Conservation (phyloP, 345 rosid species). For the Clausena lansium region DNA sequence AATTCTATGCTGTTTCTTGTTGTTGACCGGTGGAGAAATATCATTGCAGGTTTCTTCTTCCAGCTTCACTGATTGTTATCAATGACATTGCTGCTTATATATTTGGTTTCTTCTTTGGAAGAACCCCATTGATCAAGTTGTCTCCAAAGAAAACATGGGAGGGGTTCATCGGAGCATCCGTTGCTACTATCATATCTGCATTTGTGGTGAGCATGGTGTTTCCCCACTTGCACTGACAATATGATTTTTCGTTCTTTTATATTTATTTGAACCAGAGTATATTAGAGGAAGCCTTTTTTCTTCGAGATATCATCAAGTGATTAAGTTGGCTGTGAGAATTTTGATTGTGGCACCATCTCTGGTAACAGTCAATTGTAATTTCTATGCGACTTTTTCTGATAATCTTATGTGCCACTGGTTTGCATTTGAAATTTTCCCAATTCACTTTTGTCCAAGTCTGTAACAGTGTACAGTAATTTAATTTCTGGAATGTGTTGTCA, state of each 20-base stretch:
- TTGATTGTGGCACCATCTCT: background rate
- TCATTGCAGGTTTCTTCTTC: constrained; percentile 88
- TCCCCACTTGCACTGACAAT: background rate
- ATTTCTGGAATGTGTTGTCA: background rate
- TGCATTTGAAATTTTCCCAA: background rate
- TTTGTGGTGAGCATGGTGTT: constrained; percentile 57
- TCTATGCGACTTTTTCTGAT: background rate
- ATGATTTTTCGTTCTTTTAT: background rate
- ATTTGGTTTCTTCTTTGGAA: constrained; percentile 95
- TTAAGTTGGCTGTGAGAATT: background rate
- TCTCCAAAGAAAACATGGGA: constrained; percentile 99
- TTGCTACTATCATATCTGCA: constrained; percentile 86
- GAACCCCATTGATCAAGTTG: constrained; percentile 89
- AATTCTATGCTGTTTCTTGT: constrained; percentile 2
- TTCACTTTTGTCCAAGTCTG: background rate
- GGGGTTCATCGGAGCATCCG: constrained; percentile 93
- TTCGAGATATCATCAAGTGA: background rate
- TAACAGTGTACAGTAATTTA: background rate
- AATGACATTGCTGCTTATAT: constrained; percentile 88
- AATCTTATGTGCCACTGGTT: background rate
- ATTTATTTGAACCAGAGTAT: background rate
- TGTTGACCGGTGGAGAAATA: constrained; percentile 7
- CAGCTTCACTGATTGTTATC: constrained; percentile 92
- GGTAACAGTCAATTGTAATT: background rate
- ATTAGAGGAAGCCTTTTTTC: background rate